These are phyloP conservation scores for Fusarium sp. DNA, from an alignment of 2,329 filamentous ascomycete genomes.

Conservation along the genomic window DNA sequence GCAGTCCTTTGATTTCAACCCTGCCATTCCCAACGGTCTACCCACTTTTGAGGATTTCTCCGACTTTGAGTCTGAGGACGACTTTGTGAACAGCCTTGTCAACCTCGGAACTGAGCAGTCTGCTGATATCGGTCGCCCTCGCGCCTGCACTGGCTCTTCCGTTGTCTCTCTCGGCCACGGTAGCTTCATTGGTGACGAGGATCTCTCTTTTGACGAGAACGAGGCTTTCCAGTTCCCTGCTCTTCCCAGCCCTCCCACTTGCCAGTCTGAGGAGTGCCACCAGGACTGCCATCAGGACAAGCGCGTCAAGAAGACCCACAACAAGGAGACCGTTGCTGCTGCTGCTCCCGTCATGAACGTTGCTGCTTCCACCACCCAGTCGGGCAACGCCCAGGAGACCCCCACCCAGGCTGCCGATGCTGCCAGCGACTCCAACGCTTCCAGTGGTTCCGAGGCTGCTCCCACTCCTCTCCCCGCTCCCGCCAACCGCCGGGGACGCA, in stretches of 20 bases:
- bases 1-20: slow-evolving; percentile 61
- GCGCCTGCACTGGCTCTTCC: slow-evolving; percentile 71
- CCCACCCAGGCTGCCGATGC: slow-evolving; percentile 49
- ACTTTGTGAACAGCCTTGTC: slow-evolving; percentile 75
- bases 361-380: slow-evolving; percentile 47
- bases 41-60: slow-evolving; percentile 85
- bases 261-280: slow-evolving; percentile 57
- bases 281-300: slow-evolving; percentile 63
- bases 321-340: slow-evolving; percentile 53
- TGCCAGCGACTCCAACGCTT: slow-evolving; percentile 50
- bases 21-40: slow-evolving; percentile 63
- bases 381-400: slow-evolving; percentile 49
- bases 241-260: slow-evolving; percentile 64
- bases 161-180: slow-evolving; percentile 75
- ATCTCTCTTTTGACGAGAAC: slow-evolving; percentile 76
- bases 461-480: slow-evolving; percentile 60
- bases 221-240: slow-evolving; percentile 66
- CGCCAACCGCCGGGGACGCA: slow-evolving; percentile 90
- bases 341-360: slow-evolving; percentile 54
- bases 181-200: slow-evolving; percentile 77
- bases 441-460: slow-evolving; percentile 56
- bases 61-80: slow-evolving; percentile 89
- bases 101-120: slow-evolving; percentile 61
- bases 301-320: slow-evolving; percentile 62
- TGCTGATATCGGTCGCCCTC: slow-evolving; percentile 70